These are phyloP conservation scores for Eucalyptus sp. DNA, from an alignment of 345 rosid genomes.

Conservation along the genomic window DNA sequence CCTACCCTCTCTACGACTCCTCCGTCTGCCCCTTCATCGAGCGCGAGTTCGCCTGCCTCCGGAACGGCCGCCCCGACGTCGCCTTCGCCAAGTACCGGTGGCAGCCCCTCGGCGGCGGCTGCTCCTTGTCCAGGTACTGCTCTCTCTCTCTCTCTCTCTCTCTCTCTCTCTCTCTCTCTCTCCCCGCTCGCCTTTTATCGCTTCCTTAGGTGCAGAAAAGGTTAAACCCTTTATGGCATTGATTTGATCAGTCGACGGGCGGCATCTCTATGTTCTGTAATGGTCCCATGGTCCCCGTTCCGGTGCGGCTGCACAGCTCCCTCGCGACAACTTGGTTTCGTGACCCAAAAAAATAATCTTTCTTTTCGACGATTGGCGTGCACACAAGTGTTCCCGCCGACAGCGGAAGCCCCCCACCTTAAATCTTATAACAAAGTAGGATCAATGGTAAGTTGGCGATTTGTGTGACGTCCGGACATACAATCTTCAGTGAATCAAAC, in stretches of 20 bases:
- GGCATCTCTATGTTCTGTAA: not conserved
- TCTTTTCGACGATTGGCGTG: not conserved
- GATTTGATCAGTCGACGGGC: not conserved
- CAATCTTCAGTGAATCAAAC: not conserved
- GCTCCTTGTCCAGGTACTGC: conserved; percentile 38
- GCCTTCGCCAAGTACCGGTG: conserved; percentile 46
- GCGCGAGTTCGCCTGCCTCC: conserved; percentile 47
- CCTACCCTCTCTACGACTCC: conserved; percentile 55
- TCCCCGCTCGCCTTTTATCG: not conserved
- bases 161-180: not conserved
- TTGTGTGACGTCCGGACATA: not conserved
- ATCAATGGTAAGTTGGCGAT: not conserved
- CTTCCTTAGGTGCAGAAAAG: not conserved
- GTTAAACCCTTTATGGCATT: not conserved
- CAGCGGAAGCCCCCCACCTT: not conserved
- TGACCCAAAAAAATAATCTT: not conserved
- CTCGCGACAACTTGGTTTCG: not conserved
- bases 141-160: not conserved
- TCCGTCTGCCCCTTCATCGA: conserved; percentile 61
- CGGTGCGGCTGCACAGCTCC: not conserved
- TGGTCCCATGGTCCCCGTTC: not conserved
- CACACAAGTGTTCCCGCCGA: not conserved
- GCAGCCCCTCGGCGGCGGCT: conserved; percentile 54
- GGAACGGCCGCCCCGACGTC: conserved; percentile 68
- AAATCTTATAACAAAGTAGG: not conserved